Base-by-base conservation (phyloP, 2,329 filamentous ascomycete species). In the Phyllosticta citrichinensis region DNA sequence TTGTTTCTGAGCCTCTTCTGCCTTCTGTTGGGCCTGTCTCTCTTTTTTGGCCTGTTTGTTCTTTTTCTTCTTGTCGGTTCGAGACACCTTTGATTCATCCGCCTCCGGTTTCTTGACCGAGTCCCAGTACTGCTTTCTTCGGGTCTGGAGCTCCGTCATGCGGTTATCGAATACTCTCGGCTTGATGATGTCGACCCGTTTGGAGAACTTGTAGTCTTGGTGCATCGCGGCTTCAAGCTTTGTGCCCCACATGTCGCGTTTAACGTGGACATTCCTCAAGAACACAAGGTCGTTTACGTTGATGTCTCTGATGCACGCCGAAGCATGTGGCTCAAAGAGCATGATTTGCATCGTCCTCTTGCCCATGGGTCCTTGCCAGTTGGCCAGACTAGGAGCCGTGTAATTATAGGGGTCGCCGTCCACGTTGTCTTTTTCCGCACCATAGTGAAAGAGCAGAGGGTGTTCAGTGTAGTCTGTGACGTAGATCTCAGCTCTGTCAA, bases 381-480 rank as follows among this genome's bases (percentile, higher is more conserved):
- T 73, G 20, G 70, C 70, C 56, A 62, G 67, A 69, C 57, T 65
- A 57, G 63, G 74, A 17, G 66, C 62, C 14, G 71, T 74, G 67
- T 89, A 87, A n/a, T 79, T 80, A 63, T 76, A 83, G 0, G 76
- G 71, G 65, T 87, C 83, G 3, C 81, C 81, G 55, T 83, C 80
- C 51, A 73, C 74, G 5, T 70, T 69, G 9, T 52, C 19, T 10
- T 75, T 71, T 55, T 73, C 68, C 3, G 68, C 67, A 14, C 14
- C 17, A 62, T 83, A 84, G 40, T 84, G 73, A 65, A 80, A 86
- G 62, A 97, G 85, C 0, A 68, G 63, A 0, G 77, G 68, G 67
- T 97, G 90, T 57, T 83, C 75, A 0, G 91, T 95, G 71, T 92
- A 96, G 72, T 97, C 92, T 0, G 89, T 88, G 19, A 96, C 76